Percentiles rank a stretch among this genome's conserved stretches.
Conservation (phyloP, 805 yeast genomes). For the Grigorovia transvaalensis region DNA sequence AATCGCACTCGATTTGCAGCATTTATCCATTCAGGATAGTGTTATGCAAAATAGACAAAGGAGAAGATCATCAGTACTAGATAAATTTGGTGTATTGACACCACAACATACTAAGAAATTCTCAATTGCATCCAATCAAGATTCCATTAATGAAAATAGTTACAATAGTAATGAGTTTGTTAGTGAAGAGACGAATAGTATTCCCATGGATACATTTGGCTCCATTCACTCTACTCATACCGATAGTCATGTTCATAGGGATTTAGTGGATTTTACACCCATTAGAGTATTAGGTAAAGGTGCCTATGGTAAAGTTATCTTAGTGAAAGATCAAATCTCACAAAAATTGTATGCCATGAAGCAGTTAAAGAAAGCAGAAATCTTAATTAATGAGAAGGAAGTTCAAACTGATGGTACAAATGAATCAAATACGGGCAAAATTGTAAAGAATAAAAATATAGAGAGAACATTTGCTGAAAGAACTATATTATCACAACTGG, state of each 20-base stretch:
- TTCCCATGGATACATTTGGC: not conserved
- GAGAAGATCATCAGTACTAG: conserved; percentile 24
- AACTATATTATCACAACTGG: conserved; percentile 56
- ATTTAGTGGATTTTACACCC: conserved; percentile 53
- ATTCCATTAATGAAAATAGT: not conserved
- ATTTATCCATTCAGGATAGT: not conserved
- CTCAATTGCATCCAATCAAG: conserved; percentile 6
- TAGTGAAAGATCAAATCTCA: conserved; percentile 56
- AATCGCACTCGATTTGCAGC: not conserved
- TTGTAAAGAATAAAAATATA: conserved; percentile 34
- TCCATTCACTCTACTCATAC: too few relatives aligned
- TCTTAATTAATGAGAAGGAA: conserved; percentile 38
- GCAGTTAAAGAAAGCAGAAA: conserved; percentile 72
- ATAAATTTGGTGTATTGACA: conserved; percentile 21
- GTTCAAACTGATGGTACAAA: conserved; percentile 17
- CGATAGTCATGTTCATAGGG: conserved; percentile 7
- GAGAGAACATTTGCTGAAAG: conserved; percentile 77
- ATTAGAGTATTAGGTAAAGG: conserved; percentile 77
- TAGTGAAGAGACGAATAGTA: not conserved
- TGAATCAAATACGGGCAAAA: not conserved
- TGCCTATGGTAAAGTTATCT: conserved; percentile 76
- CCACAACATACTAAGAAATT: conserved; percentile 22
- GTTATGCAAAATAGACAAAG: conserved; percentile 7
- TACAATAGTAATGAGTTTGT: not conserved
- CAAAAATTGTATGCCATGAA: conserved; percentile 75